These are phyloP conservation scores for Kwoniella mangroviensis DNA, from an alignment of 768 basidiomycete species.

Conservation along the genomic window DNA sequence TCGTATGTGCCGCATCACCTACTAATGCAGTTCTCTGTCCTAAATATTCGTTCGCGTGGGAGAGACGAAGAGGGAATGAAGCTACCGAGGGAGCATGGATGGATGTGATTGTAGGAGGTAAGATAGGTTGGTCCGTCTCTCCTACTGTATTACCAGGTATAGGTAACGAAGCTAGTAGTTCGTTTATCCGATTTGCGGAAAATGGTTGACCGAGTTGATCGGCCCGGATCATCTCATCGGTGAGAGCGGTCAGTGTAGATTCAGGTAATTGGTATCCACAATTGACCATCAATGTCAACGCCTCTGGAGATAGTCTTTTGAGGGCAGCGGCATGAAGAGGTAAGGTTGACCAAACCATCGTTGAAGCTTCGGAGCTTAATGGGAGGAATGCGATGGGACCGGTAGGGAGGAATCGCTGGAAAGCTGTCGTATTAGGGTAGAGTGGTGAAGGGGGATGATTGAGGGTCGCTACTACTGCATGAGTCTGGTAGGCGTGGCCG, in stretches of 20 bases:
- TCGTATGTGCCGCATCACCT: slow-evolving; percentile 93
- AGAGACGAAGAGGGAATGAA: slow-evolving; percentile 86
- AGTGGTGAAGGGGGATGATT: slow-evolving; percentile 67
- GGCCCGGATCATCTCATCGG: slow-evolving; percentile 35
- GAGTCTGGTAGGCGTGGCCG: slow-evolving; percentile 88
- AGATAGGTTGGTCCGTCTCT: slow-evolving; percentile 66
- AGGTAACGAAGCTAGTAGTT: neutral
- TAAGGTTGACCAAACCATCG: slow-evolving; percentile 92
- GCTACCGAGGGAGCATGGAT: slow-evolving; percentile 77
- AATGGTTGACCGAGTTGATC: slow-evolving; percentile 49
- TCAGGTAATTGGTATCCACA: slow-evolving; percentile 73
- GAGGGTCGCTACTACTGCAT: slow-evolving; percentile 88
- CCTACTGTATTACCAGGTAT: slow-evolving; percentile 17
- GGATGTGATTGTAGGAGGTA: slow-evolving; percentile 76
- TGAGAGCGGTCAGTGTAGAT: slow-evolving; percentile 39
- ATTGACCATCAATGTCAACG: slow-evolving; percentile 78
- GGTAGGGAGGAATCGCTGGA: slow-evolving; percentile 91
- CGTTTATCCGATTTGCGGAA: slow-evolving; percentile 61
- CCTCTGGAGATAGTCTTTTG: slow-evolving; percentile 67
- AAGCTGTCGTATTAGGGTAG: slow-evolving; percentile 73
- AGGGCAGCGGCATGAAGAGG: slow-evolving; percentile 76
- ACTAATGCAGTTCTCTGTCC: slow-evolving; percentile 82
- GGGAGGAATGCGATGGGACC: slow-evolving; percentile 96
- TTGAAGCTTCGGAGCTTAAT: slow-evolving; percentile 74
- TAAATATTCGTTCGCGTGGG: slow-evolving; percentile 83